These are phyloP conservation scores for Ruellia speciosa DNA, from an alignment of 305 asterid genomes.

Conservation along the genomic window DNA sequence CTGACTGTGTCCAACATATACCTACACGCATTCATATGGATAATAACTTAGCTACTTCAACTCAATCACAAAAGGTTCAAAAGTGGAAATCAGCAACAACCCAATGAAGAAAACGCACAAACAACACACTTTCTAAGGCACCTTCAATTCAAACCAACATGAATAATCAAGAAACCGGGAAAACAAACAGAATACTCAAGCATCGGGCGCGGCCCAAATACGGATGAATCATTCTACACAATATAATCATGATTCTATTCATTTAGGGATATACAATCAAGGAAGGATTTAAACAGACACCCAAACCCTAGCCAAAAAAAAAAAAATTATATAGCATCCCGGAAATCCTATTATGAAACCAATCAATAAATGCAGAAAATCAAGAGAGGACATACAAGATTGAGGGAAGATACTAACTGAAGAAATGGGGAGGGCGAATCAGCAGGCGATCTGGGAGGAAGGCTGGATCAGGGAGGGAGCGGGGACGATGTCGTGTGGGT, in stretches of 20 bases:
- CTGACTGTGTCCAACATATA: neutral
- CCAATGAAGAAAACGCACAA: neutral
- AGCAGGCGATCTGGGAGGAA: constrained; percentile 28
- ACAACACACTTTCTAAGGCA: constrained; percentile 2
- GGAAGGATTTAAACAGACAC: neutral
- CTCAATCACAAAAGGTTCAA: constrained; percentile 5
- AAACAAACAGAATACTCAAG: constrained; percentile 7
- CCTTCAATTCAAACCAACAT: constrained; percentile 4
- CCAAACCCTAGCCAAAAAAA: constrained; percentile 30
- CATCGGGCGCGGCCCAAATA: neutral
- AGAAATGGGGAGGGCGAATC: constrained; percentile 20
- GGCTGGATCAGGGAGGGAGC: constrained; percentile 28
- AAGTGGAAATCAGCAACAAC: constrained; percentile 5
- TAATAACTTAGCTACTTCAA: constrained; percentile 7
- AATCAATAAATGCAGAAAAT: constrained; percentile 16
- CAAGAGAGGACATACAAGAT: constrained; percentile 21
- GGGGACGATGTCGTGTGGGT: constrained; percentile 21
- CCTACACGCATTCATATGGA: constrained; percentile 9
- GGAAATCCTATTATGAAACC: constrained; percentile 29
- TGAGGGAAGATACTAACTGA: constrained; percentile 26
- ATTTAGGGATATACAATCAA: neutral
- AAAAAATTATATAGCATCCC: neutral
- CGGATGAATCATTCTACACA: constrained; percentile 6
- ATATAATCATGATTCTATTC: constrained; percentile 8
- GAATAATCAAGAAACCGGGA: constrained; percentile 8